Evolutionary conservation across 2,329 filamentous ascomycete species (phyloP), one percentile per base, ranked within the genome.

Genomic region (Aureobasidium lini): DNA sequence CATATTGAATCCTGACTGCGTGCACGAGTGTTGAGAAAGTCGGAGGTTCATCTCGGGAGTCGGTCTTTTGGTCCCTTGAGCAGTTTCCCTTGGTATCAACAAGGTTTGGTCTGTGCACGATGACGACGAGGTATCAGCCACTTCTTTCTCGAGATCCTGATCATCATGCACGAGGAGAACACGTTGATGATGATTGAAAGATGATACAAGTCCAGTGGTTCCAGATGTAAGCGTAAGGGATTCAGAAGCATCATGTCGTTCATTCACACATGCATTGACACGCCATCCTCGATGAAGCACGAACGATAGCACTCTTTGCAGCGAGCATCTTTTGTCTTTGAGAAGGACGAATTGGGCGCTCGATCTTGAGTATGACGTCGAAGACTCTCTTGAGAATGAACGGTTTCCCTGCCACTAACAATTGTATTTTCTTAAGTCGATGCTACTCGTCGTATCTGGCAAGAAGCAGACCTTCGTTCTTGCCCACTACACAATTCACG

Each of bases 361-460:
- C 36, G 36, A 40, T 52, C 36, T 31, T 40, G 28, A 37, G 4
- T 10, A 56, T 56, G 52, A 56, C 52, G 52, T 56, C 52, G 40
- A 56, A 46, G 52, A 36, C 52, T 56, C 31, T 56, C 15, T 32
- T 56, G 31, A 46, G 40, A 23, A 23, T 23, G 8, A 32, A 40
- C 43, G 34, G 54, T 57, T 47, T 39, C 54, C 43, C 31, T 31
- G 53, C n/a, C 42, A 42, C 53, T 29, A 36, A 6, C n/a, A 43
- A 34, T 16, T 23, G 13, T 57, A 43, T 57, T 57, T 57, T 40
- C 36, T 48, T 32, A 32, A 47, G 11, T 7, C 29, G 15, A 31
- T 16, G 8, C 32, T 57, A 32, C 13, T 16, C 43, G n/a, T 10
- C n/a, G 7, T 48, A 15, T 28, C 8, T 40, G 10, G 31, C 7